Percentiles rank a stretch among this genome's conserved stretches.
phyloP scores from a whole-genome alignment of 1,284 basidiomycete genomes.

The Pseudozyma tsukubaensis region DNA sequence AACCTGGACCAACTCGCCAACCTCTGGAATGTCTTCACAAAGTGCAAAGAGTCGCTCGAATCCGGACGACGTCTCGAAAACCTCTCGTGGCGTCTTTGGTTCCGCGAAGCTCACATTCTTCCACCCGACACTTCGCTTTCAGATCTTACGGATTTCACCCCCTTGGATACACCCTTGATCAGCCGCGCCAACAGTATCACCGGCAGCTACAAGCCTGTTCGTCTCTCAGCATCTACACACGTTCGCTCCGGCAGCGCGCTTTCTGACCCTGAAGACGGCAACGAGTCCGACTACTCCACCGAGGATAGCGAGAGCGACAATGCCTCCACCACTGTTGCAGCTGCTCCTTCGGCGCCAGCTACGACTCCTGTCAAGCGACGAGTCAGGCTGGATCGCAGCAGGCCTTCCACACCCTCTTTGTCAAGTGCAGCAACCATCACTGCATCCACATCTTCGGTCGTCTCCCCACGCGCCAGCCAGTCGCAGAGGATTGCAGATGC shows the following conservation, averaged over 20 bases:
- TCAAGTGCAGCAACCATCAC: slow-evolving; percentile 14
- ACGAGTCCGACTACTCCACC: slow-evolving; percentile 41
- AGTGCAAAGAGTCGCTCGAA: slow-evolving; percentile 81
- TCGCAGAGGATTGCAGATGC: slow-evolving; percentile 25
- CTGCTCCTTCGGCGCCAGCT: slow-evolving; percentile 16
- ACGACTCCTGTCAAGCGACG: slow-evolving; percentile 35
- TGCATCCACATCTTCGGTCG: slow-evolving; percentile 10
- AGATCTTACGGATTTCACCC: slow-evolving; percentile 55
- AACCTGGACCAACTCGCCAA: slow-evolving; percentile 58
- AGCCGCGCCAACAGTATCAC: slow-evolving; percentile 56
- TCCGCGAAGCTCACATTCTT: slow-evolving; percentile 72
- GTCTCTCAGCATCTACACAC: slow-evolving; percentile 12
- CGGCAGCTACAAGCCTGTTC: slow-evolving; percentile 42
- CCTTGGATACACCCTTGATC: slow-evolving; percentile 51
- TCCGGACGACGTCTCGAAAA: slow-evolving; percentile 84
- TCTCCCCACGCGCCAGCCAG: slow-evolving; percentile 7
- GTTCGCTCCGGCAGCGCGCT: slow-evolving; percentile 27
- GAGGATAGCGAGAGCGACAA: slow-evolving; percentile 20
- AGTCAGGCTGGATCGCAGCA: slow-evolving; percentile 19
- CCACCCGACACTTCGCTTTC: slow-evolving; percentile 57
- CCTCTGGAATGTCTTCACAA: slow-evolving; percentile 76
- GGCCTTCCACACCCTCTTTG: slow-evolving; percentile 18
- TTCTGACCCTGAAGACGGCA: slow-evolving; percentile 52
- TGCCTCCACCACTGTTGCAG: slow-evolving; percentile 14
- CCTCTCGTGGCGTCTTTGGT: slow-evolving; percentile 86